Base-by-base conservation (phyloP, 345 rosid species). In the Linum tenue region DNA sequence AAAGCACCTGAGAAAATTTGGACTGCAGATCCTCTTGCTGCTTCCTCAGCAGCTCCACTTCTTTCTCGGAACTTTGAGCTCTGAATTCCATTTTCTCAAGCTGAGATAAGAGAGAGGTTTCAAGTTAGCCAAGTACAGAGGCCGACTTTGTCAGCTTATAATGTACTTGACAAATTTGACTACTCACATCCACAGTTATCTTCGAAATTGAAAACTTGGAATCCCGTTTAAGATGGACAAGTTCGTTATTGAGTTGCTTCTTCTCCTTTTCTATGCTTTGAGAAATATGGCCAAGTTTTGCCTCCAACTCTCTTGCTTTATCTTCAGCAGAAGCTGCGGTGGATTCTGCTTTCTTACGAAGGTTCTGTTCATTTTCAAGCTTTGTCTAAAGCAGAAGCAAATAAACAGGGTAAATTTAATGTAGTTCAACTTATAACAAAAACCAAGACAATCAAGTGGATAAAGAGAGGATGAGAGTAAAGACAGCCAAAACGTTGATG, bases 51-150 rank as follows among this genome's bases (percentile, higher is more conserved):
- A 85, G 76, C 67, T 80, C 86, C 67, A 91, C 76, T 74, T 90
- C 89, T 58, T 77, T 73, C 83, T 85, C 96, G 5, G 92, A 90
- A 81, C 72, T 75, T 53, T 70, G 76, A 67, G 99, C 97, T 74
- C 92, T 78, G 73, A 77, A 84, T 74, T 84, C 89, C 95, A 85
- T 81, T 78, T 76, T 85, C 69, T 94, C 97, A 71, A 88, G 91
- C 97, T 94, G 71, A 80, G 48, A 62, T 55, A 67, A 58, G 31
- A 22, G 31, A 66, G 22, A 72, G 67, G 63, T 39, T 22, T 31
- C 22, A 51, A 57, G 64, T 70, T 70, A 72, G 63, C 22, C 39
- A 68, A 69, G 31, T 38, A 62, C 38, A 63, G 17, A 56, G 60
- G 38, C 66, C 7, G 37, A 56, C 3, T 56, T 41, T 51, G 59